phyloP scores from a whole-genome alignment of 2,329 filamentous ascomycete genomes.

The Colletotrichum sublineola region DNA sequence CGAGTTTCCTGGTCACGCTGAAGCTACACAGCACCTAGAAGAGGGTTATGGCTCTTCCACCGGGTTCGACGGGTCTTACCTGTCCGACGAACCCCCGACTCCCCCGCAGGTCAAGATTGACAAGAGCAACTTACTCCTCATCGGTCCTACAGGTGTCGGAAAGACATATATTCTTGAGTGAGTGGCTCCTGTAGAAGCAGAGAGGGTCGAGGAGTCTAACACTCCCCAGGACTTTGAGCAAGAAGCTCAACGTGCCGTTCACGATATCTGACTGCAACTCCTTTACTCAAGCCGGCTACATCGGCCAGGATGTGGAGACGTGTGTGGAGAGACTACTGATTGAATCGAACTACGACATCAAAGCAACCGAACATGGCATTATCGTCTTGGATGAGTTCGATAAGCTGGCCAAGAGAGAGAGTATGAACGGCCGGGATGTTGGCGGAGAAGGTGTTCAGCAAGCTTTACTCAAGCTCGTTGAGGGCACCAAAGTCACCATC shows the following conservation, averaged over 20 bases:
- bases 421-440: constrained; percentile 91
- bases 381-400: constrained; percentile 98
- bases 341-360: constrained; percentile 89
- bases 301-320: constrained; percentile 96
- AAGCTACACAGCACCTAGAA: constrained; percentile 60
- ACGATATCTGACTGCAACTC: constrained; percentile 96
- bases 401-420: constrained; percentile 92
- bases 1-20: constrained; percentile 66
- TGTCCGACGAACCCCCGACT: constrained; percentile 60
- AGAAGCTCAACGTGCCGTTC: constrained; percentile 94
- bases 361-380: constrained; percentile 88
- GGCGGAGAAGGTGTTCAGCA: constrained; percentile 97
- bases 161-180: constrained; percentile 93
- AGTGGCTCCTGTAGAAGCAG: constrained; percentile 43
- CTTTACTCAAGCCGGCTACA: constrained; percentile 96
- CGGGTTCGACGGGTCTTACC: constrained; percentile 60
- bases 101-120: constrained; percentile 79
- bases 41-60: constrained; percentile 46
- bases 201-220: constrained; percentile 38
- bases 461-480: constrained; percentile 93
- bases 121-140: constrained; percentile 92
- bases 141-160: constrained; percentile 94
- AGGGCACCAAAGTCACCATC: constrained; percentile 93
- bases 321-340: constrained; percentile 92
- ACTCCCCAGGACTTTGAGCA: constrained; percentile 81